These are phyloP conservation scores for Xylaria sp. DNA, from an alignment of 2,329 filamentous ascomycete species.

Conservation along the genomic window DNA sequence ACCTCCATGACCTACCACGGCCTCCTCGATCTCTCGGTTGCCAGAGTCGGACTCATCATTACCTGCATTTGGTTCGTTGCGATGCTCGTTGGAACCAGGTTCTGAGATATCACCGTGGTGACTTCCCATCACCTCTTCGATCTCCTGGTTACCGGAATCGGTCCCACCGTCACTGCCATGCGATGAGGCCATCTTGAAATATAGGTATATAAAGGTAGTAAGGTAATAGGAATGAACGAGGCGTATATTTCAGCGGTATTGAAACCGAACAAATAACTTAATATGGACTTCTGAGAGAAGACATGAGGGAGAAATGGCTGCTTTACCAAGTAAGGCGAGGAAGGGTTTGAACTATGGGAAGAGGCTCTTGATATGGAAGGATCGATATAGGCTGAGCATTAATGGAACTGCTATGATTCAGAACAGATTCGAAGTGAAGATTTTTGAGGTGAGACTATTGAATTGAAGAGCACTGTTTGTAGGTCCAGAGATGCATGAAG, in stretches of 20 bases:
- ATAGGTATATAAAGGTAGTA: not conserved
- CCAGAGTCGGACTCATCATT: not conserved
- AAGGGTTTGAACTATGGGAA: not conserved
- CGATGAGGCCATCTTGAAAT: not conserved
- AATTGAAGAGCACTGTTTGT: too few relatives aligned
- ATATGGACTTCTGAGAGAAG: not conserved
- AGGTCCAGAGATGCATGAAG: too few relatives aligned
- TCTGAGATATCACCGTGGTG: not conserved
- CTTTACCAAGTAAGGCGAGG: not conserved
- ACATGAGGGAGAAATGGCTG: not conserved
- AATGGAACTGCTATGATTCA: not conserved
- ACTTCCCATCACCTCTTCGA: not conserved
- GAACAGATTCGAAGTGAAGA: too few relatives aligned
- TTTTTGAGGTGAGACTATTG: too few relatives aligned
- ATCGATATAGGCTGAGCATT: not conserved
- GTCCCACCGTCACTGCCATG: not conserved
- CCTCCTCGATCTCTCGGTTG: not conserved
- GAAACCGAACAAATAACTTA: not conserved
- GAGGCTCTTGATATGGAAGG: not conserved
- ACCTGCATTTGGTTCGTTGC: not conserved
- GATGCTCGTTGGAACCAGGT: too few relatives aligned
- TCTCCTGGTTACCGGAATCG: not conserved
- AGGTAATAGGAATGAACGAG: not conserved
- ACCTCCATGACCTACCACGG: not conserved
- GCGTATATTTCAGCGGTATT: not conserved